Evolutionary conservation across 140 eudicot genomes (phyloP).

Genomic region (Bidens hawaiensis): DNA sequence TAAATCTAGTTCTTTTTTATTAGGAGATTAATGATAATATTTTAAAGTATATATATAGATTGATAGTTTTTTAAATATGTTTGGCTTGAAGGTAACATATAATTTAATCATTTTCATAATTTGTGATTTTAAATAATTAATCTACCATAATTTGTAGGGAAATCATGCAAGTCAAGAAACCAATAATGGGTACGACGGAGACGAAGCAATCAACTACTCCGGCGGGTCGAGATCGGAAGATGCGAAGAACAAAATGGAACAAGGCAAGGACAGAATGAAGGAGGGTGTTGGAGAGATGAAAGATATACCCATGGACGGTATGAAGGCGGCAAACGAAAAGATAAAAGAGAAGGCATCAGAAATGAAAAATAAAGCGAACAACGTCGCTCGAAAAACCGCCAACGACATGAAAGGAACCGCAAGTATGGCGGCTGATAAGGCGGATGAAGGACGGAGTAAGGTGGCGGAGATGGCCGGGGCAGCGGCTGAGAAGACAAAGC

Average conservation of each 20-base stretch:
- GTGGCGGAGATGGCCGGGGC: slow-evolving; percentile 26
- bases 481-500: too few species aligned
- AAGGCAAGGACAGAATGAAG: slow-evolving; percentile 21
- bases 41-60: too few species aligned
- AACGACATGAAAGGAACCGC: slow-evolving; percentile 19
- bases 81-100: too few species aligned
- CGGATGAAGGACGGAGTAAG: slow-evolving; percentile 21
- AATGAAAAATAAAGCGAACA: slow-evolving; percentile 27
- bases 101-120: too few species aligned
- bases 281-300: slow-evolving; percentile 31
- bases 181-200: too few species aligned
- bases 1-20: not conserved
- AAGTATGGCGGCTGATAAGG: slow-evolving; percentile 21
- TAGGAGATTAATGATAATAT: too few species aligned
- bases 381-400: slow-evolving; percentile 21
- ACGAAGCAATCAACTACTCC: too few species aligned
- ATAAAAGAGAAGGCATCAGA: slow-evolving; percentile 26
- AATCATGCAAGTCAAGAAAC: slow-evolving; percentile 30
- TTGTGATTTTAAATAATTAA: too few species aligned
- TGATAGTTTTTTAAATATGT: too few species aligned
- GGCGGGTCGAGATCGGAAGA: too few species aligned
- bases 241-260: slow-evolving; percentile 22
- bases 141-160: slow-evolving; percentile 28
- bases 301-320: slow-evolving; percentile 7
- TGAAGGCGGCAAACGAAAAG: slow-evolving; percentile 5